These are phyloP conservation scores for Geoglossum glabrum DNA, from an alignment of 495 filamentous ascomycete genomes.

Conservation along the genomic window DNA sequence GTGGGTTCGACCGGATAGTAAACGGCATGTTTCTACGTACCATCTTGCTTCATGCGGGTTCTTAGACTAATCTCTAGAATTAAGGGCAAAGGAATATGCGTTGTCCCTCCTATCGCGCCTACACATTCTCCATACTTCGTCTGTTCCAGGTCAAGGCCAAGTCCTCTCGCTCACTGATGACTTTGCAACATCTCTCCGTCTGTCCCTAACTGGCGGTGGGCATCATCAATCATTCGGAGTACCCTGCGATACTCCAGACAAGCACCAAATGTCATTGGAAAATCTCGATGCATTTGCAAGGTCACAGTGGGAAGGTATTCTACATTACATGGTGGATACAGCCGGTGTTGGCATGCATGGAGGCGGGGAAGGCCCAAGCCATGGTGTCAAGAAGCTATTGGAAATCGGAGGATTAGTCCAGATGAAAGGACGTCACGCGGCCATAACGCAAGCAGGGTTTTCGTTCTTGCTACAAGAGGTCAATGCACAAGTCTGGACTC, in stretches of 20 bases:
- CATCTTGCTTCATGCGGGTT: neutral
- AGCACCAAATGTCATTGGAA: constrained; percentile 35
- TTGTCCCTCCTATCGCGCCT: constrained; percentile 60
- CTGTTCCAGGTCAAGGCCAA: constrained; percentile 34
- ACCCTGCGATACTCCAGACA: constrained; percentile 39
- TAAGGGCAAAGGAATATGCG: constrained; percentile 60
- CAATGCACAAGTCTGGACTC: constrained; percentile 90
- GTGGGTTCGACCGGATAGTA: constrained; percentile 61
- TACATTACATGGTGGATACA: constrained; percentile 82
- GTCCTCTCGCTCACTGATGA: constrained; percentile 51
- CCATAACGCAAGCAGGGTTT: constrained; percentile 82
- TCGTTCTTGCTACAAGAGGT: constrained; percentile 85
- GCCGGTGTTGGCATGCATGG: constrained; percentile 30
- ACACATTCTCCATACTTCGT: constrained; percentile 50
- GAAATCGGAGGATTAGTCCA: constrained; percentile 64
- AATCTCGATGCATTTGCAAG: constrained; percentile 76
- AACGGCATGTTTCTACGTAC: constrained; percentile 26
- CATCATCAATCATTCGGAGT: constrained; percentile 78
- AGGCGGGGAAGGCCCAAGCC: constrained; percentile 39
- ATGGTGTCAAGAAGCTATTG: constrained; percentile 65
- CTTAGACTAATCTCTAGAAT: neutral
- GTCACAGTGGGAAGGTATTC: constrained; percentile 81
- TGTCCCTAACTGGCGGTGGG: constrained; percentile 73
- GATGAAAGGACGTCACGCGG: constrained; percentile 31
- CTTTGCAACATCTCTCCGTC: constrained; percentile 56